A percentile compares a stretch with the other conserved stretches of the same genome.
These are phyloP conservation scores for Linnemannia schmuckeri DNA, from an alignment of 192 early-diverging fungal species.

Conservation along the genomic window DNA sequence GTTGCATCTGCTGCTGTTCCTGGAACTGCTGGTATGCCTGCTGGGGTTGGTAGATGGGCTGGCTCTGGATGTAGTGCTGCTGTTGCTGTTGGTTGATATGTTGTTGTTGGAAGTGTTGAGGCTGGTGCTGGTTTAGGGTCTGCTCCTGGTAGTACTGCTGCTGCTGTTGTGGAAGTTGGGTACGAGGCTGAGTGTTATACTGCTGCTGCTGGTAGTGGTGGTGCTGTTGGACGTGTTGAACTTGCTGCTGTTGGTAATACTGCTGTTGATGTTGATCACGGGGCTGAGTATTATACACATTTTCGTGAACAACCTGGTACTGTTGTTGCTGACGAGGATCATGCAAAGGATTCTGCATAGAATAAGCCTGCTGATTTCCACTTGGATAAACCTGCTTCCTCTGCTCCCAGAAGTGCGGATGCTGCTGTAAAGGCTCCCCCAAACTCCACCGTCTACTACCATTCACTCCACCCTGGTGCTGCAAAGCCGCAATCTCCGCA, in stretches of 20 bases:
- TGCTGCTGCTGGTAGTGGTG: not conserved
- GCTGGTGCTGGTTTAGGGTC: not conserved
- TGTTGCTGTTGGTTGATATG: not conserved
- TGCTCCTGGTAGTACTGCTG: not conserved
- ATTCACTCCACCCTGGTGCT: not conserved
- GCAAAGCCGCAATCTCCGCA: not conserved
- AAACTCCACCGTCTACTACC: not conserved
- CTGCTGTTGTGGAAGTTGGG: not conserved
- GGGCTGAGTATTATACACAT: not conserved
- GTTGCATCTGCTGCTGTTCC: not conserved
- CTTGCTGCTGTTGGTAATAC: not conserved
- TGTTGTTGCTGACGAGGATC: not conserved
- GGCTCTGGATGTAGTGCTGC: not conserved
- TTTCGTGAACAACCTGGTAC: not conserved
- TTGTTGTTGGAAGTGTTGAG: not conserved
- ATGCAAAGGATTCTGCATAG: not conserved
- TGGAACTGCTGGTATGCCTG: not conserved
- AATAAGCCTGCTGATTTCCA: not conserved
- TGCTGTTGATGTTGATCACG: not conserved
- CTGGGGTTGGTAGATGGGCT: not conserved
- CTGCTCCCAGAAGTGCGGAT: not conserved
- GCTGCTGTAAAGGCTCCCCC: not conserved
- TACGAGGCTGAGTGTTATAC: not conserved
- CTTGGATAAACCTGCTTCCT: not conserved
- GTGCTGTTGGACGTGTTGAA: not conserved